These are phyloP conservation scores for Boletus barrowsii DNA, from an alignment of 768 basidiomycete genomes.

Conservation along the genomic window DNA sequence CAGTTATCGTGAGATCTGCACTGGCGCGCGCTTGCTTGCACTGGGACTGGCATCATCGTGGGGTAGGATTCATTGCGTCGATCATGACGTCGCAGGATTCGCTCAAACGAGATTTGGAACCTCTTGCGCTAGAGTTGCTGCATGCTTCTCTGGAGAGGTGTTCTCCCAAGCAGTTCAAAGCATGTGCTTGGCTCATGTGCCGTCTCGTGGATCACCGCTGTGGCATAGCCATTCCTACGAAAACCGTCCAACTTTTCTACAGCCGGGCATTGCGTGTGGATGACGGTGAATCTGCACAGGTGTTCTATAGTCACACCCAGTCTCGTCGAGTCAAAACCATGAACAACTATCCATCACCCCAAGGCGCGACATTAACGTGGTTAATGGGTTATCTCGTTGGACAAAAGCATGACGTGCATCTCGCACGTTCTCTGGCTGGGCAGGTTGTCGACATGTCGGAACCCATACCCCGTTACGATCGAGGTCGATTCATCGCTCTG, in stretches of 20 bases:
- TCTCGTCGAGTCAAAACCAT: conserved; percentile 26
- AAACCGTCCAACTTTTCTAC: conserved; percentile 48
- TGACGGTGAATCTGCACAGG: conserved; percentile 36
- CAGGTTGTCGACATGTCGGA: conserved; percentile 45
- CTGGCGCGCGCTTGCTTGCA: conserved; percentile 51
- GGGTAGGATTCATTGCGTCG: conserved; percentile 37
- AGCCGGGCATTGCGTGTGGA: conserved; percentile 31
- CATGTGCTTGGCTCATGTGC: conserved; percentile 42
- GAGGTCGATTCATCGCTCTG: conserved; percentile 48
- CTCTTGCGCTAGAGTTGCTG: conserved; percentile 43
- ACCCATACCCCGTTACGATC: conserved; percentile 41
- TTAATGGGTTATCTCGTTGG: conserved; percentile 46
- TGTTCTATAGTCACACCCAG: conserved; percentile 48
- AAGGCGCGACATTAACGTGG: conserved; percentile 45
- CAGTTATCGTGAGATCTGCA: conserved; percentile 46
- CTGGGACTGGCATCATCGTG: conserved; percentile 51
- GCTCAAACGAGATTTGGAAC: conserved; percentile 23
- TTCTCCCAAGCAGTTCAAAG: conserved; percentile 34
- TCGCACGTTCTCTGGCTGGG: conserved; percentile 47
- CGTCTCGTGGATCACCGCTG: conserved; percentile 30
- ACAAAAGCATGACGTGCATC: conserved; percentile 39
- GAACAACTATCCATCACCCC: conserved; percentile 51
- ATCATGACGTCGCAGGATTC: conserved; percentile 25
- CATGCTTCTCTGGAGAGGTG: conserved; percentile 40
- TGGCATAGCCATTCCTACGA: conserved; percentile 39